Evolutionary conservation across 306 rosid genomes (phyloP), one percentile per base, ranked within the genome.

Genomic region (Quillaja saponaria): DNA sequence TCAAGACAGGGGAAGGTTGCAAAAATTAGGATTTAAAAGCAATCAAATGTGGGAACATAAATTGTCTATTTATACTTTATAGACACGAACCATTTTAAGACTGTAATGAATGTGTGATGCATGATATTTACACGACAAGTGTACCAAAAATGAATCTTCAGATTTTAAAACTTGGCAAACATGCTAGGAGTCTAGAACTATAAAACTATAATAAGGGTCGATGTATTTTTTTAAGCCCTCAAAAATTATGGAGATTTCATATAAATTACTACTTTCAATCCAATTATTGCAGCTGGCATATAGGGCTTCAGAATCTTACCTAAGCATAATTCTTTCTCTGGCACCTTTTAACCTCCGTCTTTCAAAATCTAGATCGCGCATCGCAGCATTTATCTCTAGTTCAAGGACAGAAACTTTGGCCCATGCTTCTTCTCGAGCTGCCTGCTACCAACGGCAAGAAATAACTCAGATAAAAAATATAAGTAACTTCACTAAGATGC

Each of bases 371-470:
- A 91, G 95, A 71, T 91, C 96, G 55, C 95, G 80, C 82, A 79
- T 69, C 42, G 92, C 81, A 69, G 95, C 82, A 79, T 81, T 88
- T 72, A 91, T 91, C 85, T 88, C 98, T 68, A 88, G 92, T 64
- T 91, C 98, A 63, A 91, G 90, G 61, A 69, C 71, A 38, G 98
- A 88, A 80, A 86, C 98, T 75, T 91, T 91, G 53, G 86, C 88
- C 98, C 98, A 91, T 57, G 98, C 98, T 76, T 91, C 98, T 78
- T 91, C 96, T 79, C 92, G 95, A 73, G 95, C 98, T 51, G 88
- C 86, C 98, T 91, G 98, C 98, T 88, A 88, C 86, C 96, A 11
- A 79, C 85, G 77, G 57, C 66, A 77, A 64, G 68, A 85, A 78
- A 69, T 57, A 42, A 39, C 71, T 81, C 87, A 78, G 84, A 71